Conservation (phyloP, 805 yeast genomes). For the Wickerhamiella qilinensis region DNA sequence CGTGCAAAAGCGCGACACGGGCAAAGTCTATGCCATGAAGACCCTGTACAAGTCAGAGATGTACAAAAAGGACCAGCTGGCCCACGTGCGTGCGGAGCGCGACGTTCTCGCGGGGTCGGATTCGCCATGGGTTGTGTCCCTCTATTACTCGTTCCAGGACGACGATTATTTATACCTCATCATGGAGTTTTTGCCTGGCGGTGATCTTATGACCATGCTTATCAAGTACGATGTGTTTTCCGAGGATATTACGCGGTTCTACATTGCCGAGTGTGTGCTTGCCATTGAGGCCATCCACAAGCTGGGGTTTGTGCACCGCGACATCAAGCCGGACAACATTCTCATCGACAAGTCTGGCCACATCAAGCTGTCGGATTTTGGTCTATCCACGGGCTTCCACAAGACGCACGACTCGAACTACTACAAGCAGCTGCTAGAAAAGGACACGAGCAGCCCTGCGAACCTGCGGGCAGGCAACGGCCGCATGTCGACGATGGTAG, state of each 20-base stretch:
- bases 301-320: conserved; percentile 87
- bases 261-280: conserved; percentile 90
- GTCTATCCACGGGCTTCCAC: conserved; percentile 85
- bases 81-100: conserved; percentile 90
- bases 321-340: conserved; percentile 93
- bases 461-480: conserved; percentile 16
- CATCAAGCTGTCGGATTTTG: conserved; percentile 57
- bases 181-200: conserved; percentile 75
- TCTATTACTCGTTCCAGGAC: conserved; percentile 72
- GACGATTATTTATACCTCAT: conserved; percentile 56
- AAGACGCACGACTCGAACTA: conserved; percentile 80
- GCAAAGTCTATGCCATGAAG: conserved; percentile 88
- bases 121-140: conserved; percentile 77
- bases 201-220: conserved; percentile 86
- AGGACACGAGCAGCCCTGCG: conserved; percentile 23
- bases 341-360: conserved; percentile 67
- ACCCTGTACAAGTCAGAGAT: conserved; percentile 79
- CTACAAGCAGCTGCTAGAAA: conserved; percentile 65
- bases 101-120: conserved; percentile 86
- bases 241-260: conserved; percentile 75
- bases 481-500: conserved; percentile 75
- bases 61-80: conserved; percentile 87
- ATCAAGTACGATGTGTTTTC: conserved; percentile 88
- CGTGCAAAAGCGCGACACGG: conserved; percentile 85
- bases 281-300: conserved; percentile 91